phyloP scores from a whole-genome alignment of 257 asterid genomes.

The Osmanthus fragrans region DNA sequence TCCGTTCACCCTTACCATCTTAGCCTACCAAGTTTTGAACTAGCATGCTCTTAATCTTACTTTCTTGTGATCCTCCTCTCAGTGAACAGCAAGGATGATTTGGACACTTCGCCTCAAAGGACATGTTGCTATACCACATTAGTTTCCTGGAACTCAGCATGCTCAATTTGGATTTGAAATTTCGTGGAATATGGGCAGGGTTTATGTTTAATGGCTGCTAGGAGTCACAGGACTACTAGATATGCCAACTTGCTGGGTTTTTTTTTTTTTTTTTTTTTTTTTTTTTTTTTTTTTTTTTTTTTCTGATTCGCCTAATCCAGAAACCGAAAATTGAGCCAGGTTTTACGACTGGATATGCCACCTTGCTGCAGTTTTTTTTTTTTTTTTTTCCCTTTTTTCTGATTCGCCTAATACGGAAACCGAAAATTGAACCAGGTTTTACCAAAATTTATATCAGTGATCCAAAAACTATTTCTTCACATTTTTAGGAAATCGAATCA shows the following conservation, averaged over 20 bases:
- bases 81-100: not conserved
- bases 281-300: not conserved
- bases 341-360: too few species aligned
- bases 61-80: not conserved
- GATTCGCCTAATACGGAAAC: too few species aligned
- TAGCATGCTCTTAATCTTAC: not conserved
- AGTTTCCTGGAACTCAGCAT: not conserved
- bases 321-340: not conserved
- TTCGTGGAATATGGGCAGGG: not conserved
- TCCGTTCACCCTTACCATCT: not conserved
- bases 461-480: too few species aligned
- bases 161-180: not conserved
- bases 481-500: too few species aligned
- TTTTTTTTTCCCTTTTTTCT: too few species aligned
- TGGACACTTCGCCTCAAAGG: not conserved
- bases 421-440: too few species aligned
- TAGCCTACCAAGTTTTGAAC: not conserved
- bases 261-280: not conserved
- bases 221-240: not conserved
- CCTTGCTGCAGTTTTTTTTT: too few species aligned
- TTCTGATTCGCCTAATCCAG: not conserved
- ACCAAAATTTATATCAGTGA: too few species aligned
- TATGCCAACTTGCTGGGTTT: not conserved
- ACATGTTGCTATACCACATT: not conserved
- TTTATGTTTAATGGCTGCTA: not conserved